phyloP scores from a whole-genome alignment of 345 rosid species.

The Cardamine occulta region DNA sequence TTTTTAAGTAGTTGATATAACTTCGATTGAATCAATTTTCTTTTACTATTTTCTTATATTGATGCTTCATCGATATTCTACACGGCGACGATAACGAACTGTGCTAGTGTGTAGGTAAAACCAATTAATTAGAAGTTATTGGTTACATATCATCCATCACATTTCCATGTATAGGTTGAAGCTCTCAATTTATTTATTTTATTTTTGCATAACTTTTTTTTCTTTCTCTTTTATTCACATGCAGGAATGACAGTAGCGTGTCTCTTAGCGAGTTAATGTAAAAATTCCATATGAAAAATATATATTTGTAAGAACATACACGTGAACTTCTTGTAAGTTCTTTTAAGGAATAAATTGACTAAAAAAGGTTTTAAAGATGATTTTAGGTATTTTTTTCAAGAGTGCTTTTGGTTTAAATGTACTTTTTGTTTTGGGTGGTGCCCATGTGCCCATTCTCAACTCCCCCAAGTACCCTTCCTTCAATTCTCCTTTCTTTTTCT shows the following conservation, averaged over 20 bases:
- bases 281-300: conserved; percentile 38
- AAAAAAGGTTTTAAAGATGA: conserved; percentile 10
- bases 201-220: conserved; percentile 39
- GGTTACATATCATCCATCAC: conserved; percentile 33
- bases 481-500: background rate
- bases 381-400: background rate
- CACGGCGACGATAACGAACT: conserved; percentile 4
- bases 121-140: conserved; percentile 17
- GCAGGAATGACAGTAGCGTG: conserved; percentile 52
- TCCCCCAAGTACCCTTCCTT: conserved; percentile 7
- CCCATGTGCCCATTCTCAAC: conserved; percentile 38
- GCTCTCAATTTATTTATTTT: background rate
- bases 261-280: conserved; percentile 51
- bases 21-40: conserved; percentile 10
- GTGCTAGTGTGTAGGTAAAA: conserved; percentile 3
- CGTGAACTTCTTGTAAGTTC: conserved; percentile 73
- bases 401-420: conserved; percentile 38
- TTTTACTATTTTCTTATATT: background rate
- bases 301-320: conserved; percentile 46
- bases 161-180: conserved; percentile 24
- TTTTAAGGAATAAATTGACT: conserved; percentile 39
- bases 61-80: conserved; percentile 9
- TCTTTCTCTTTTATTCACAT: conserved; percentile 55
- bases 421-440: conserved; percentile 32
- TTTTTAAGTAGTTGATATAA: conserved; percentile 5